Evolutionary conservation across 257 asterid species (phyloP).

Genomic region (Salvia miltiorrhiza): DNA sequence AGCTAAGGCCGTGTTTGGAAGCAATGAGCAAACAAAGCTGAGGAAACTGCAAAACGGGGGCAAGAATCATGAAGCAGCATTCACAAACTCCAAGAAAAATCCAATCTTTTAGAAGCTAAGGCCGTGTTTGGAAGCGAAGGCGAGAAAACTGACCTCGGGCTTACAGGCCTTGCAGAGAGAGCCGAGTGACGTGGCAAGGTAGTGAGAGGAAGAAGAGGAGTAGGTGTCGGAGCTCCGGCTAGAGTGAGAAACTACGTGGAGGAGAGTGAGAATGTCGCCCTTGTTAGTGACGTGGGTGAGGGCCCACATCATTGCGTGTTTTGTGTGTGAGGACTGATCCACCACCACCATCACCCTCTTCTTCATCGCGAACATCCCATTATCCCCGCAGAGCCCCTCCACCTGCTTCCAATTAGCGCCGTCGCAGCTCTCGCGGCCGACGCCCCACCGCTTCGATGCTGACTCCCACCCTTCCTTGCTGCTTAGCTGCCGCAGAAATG

Average conservation of each 20-base stretch:
- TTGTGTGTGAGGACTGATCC: conserved; percentile 60
- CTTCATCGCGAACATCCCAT: conserved; percentile 49
- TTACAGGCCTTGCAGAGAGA: conserved; percentile 85
- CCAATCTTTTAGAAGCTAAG: not conserved
- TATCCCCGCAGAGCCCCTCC: conserved; percentile 36
- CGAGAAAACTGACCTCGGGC: conserved; percentile 54
- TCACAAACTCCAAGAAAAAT: not conserved
- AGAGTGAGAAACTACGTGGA: conserved; percentile 56
- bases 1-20: not conserved
- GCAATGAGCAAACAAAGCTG: too few species aligned
- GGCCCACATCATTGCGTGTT: conserved; percentile 98
- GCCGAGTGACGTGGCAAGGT: conserved; percentile 67
- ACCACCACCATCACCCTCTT: conserved; percentile 93
- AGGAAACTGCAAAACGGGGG: not conserved
- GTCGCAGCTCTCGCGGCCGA: conserved; percentile 13
- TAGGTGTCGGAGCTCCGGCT: conserved; percentile 23
- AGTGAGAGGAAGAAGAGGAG: conserved; percentile 38
- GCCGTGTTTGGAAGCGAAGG: not conserved
- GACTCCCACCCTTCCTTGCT: conserved; percentile 65
- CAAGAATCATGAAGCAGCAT: too few species aligned
- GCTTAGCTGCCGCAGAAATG: conserved; percentile 78
- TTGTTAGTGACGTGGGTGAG: conserved; percentile 74
- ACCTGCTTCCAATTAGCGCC: conserved; percentile 31
- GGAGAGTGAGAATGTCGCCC: conserved; percentile 79
- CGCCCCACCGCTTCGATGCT: conserved; percentile 63